Percentiles rank a stretch among this genome's conserved stretches.
These are phyloP conservation scores for Balakata baccata DNA, from an alignment of 345 rosid species.

Conservation along the genomic window DNA sequence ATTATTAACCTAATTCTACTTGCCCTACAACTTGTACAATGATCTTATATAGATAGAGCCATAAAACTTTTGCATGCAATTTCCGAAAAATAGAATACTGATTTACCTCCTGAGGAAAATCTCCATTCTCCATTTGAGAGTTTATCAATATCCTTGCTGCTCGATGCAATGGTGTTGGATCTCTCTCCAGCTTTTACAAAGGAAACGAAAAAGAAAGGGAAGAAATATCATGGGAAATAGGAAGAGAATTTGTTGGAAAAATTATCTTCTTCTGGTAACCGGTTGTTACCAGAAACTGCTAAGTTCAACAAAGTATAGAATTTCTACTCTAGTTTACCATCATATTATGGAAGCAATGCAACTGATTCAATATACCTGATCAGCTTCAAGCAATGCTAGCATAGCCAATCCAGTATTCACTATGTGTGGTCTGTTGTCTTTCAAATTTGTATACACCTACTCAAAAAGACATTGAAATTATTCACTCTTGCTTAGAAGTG, in stretches of 20 bases:
- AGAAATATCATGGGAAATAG: too few species aligned
- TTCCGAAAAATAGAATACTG: background rate
- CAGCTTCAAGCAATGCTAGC: slow-evolving; percentile 57
- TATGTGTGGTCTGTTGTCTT: slow-evolving; percentile 52
- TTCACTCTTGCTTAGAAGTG: too few species aligned
- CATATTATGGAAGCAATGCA: background rate
- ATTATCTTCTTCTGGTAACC: too few species aligned
- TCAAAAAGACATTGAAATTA: background rate
- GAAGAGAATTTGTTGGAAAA: too few species aligned
- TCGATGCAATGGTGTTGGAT: slow-evolving; percentile 24
- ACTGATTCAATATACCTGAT: slow-evolving; percentile 42
- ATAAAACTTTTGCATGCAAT: too few species aligned
- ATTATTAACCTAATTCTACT: too few species aligned
- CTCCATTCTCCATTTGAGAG: slow-evolving; percentile 33
- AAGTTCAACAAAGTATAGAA: too few species aligned
- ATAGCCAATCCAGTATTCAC: slow-evolving; percentile 70
- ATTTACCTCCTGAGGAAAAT: slow-evolving; percentile 34
- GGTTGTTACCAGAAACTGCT: too few species aligned
- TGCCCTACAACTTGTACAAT: too few species aligned
- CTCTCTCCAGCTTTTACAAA: background rate
- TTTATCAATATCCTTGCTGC: slow-evolving; percentile 29
- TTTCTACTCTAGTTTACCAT: too few species aligned
- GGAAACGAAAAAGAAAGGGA: too few species aligned
- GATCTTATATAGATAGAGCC: too few species aligned
- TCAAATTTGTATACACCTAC: slow-evolving; percentile 54